A percentile compares a stretch with the other conserved stretches of the same genome.
Conservation (phyloP, 345 rosid species). For the Toxicodendron radicans region DNA sequence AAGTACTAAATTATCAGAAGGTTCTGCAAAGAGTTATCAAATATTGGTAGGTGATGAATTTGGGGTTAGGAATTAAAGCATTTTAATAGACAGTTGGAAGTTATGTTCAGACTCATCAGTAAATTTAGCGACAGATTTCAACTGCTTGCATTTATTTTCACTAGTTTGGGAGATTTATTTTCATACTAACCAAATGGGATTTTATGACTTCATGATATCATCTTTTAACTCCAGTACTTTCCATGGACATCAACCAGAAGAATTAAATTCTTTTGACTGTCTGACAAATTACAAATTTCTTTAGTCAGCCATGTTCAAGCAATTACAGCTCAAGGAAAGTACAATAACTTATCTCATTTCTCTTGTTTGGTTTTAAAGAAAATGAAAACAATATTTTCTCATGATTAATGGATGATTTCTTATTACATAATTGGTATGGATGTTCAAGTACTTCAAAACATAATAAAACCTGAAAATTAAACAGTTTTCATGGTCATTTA, state of each 20-base stretch:
- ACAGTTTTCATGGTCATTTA: neutral
- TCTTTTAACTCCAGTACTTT: neutral
- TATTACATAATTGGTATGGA: too few species aligned
- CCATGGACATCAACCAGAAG: neutral
- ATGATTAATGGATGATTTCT: neutral
- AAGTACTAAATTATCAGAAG: neutral
- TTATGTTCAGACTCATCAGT: constrained; percentile 10
- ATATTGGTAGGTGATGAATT: constrained; percentile 28
- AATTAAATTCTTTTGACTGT: neutral
- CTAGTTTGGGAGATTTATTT: neutral
- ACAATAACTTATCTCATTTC: neutral
- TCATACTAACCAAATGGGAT: neutral
- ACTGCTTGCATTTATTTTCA: constrained; percentile 15
- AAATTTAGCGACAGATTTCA: constrained; percentile 19
- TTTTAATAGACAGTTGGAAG: constrained; percentile 26
- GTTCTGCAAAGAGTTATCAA: neutral
- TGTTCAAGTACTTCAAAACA: too few species aligned
- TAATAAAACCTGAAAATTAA: neutral
- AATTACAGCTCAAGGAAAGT: neutral
- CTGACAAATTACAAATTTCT: neutral
- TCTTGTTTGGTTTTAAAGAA: constrained; percentile 1
- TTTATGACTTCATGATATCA: neutral
- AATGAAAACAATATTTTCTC: neutral
- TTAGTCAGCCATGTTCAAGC: neutral
- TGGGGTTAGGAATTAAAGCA: constrained; percentile 22